These are phyloP conservation scores for Heimioporus sp. DNA, from an alignment of 768 basidiomycete genomes.

Conservation along the genomic window DNA sequence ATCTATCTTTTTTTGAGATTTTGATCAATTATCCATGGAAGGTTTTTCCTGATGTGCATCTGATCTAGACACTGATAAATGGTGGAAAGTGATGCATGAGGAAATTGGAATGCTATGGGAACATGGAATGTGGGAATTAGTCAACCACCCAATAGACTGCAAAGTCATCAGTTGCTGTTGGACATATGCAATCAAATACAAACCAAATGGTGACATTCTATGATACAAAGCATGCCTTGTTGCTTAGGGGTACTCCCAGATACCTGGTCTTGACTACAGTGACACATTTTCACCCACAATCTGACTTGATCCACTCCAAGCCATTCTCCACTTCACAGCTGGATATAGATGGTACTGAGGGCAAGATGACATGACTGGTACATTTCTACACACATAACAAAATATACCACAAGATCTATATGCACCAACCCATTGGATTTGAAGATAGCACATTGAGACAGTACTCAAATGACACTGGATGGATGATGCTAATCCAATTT, in stretches of 20 bases:
- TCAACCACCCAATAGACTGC: background rate
- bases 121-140: conserved; percentile 7
- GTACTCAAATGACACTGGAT: too few species aligned
- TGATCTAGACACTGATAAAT: background rate
- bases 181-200: conserved; percentile 2
- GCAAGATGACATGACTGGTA: conserved; percentile 9
- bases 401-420: conserved; percentile 36
- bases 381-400: conserved; percentile 6
- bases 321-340: conserved; percentile 19
- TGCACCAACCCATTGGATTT: conserved; percentile 37
- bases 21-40: too few species aligned
- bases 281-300: conserved; percentile 30
- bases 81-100: conserved; percentile 7
- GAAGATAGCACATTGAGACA: conserved; percentile 17
- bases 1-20: too few species aligned
- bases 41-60: too few species aligned
- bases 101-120: conserved; percentile 1
- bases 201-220: background rate
- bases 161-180: background rate
- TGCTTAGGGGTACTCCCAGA: conserved; percentile 40
- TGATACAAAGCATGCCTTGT: conserved; percentile 40
- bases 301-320: conserved; percentile 19
- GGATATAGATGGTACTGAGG: conserved; percentile 1
- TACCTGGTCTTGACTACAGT: conserved; percentile 35
- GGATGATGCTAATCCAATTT: too few species aligned